Evolutionary conservation across 1,139 yeast genomes (phyloP).

Genomic region (Blastobotrys indianensis): DNA sequence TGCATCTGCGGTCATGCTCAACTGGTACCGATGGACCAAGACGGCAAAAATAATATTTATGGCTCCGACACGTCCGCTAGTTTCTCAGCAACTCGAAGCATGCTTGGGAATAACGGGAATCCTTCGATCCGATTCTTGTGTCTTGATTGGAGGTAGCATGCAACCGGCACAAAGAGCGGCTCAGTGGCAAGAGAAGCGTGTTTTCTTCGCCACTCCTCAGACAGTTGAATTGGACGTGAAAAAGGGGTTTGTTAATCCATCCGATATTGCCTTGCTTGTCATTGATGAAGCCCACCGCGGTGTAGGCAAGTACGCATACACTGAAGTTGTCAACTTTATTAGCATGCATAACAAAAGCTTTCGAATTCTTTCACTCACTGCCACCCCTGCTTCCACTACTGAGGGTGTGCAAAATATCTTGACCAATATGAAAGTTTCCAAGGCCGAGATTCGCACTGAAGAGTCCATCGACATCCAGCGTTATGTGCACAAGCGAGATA

Average conservation of each 20-base stretch:
- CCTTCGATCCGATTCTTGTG: constrained; percentile 69
- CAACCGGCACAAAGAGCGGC: constrained; percentile 42
- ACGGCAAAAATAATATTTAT: constrained; percentile 76
- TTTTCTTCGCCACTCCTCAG: constrained; percentile 94
- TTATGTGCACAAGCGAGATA: constrained; percentile 67
- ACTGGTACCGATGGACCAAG: constrained; percentile 78
- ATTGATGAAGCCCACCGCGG: constrained; percentile 97
- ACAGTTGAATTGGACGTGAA: constrained; percentile 87
- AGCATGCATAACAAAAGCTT: constrained; percentile 59
- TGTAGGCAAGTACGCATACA: constrained; percentile 83
- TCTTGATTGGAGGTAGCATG: constrained; percentile 42
- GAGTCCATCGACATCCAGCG: constrained; percentile 70
- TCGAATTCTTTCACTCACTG: constrained; percentile 81
- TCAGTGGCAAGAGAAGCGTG: constrained; percentile 70
- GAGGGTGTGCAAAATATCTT: constrained; percentile 87
- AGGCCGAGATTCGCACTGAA: constrained; percentile 82
- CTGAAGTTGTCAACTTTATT: constrained; percentile 66
- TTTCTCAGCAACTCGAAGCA: constrained; percentile 96
- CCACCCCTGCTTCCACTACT: constrained; percentile 87
- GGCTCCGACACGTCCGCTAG: constrained; percentile 97
- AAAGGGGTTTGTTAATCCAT: constrained; percentile 70
- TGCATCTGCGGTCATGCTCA: constrained; percentile 90
- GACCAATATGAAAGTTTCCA: constrained; percentile 63
- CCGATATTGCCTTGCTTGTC: constrained; percentile 64
- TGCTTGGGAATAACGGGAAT: constrained; percentile 86